Base-by-base conservation (phyloP, 495 filamentous ascomycete genomes). In the Hypoxylon fragiforme region DNA sequence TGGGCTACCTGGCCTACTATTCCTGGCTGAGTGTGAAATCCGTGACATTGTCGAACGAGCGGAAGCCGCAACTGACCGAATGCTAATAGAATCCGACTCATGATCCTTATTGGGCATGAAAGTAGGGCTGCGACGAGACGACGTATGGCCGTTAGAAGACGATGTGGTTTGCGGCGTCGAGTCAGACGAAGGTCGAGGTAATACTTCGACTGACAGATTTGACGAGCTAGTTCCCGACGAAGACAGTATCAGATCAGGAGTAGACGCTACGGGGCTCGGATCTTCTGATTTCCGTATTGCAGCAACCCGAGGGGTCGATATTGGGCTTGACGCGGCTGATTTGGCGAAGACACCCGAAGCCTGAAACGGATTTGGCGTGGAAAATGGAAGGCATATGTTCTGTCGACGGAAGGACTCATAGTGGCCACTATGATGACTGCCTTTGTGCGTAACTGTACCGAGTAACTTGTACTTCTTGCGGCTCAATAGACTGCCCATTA, bases 351-450 rank as follows among this genome's bases (percentile, higher is more conserved):
- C 82, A 2, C 82, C 86, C 6, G 84, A 85, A 5, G 80, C 74
- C 37, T 86, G 84, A 70, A 92, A 90, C 0, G 82, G 80, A 65
- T 87, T 82, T 0, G 90, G 89, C 0, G 90, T 97, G 0, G 90
- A 89, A 60, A 83, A 97, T 1, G 82, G 75, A 38, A 70, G 69
- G 43, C 79, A 85, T 30, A 86, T 65, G 49, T 85, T 84, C 68
- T 97, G 95, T n/a, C 94, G 82, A 21, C 94, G 81, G 71, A 97
- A 97, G 1, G 91, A 90, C 67, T 99, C 94, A 70, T 99, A 99
- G 67, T 99, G 94, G 1, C 94, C 94, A 51, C 90, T 95, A 60
- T 96, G 85, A 71, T 99, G 94, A 52, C 88, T 95, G 14, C 94
- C 94, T 64, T 95, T 96, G 65, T 99, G 94, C 20, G 88, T 94